phyloP scores from a whole-genome alignment of 2,329 filamentous ascomycete genomes.

The Onygenales sp. region DNA sequence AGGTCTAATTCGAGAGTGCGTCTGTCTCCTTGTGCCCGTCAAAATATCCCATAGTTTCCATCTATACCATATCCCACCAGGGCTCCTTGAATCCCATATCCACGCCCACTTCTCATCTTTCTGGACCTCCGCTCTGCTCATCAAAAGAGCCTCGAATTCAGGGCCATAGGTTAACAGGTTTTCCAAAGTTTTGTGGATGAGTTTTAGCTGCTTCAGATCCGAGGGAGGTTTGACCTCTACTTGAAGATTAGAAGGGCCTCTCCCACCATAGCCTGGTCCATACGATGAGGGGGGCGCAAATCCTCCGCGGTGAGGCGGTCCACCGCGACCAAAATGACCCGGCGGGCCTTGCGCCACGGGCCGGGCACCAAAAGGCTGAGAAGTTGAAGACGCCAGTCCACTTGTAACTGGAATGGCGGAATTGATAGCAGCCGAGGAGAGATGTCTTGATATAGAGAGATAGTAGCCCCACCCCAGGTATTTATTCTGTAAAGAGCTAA shows the following conservation, averaged over 20 bases:
- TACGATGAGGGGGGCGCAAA: constrained; percentile 74
- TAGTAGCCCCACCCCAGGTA: constrained; percentile 82
- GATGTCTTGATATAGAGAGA: constrained; percentile 67
- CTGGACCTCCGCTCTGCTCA: constrained; percentile 77
- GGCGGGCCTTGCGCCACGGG: constrained; percentile 43
- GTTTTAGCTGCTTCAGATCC: constrained; percentile 66
- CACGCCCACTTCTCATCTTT: constrained; percentile 85
- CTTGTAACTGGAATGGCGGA: constrained; percentile 41
- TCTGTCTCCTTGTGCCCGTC: constrained; percentile 48
- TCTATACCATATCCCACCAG: constrained; percentile 80
- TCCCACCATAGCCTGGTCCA: constrained; percentile 36
- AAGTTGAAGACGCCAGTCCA: constrained; percentile 39
- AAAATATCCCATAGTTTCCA: constrained; percentile 84
- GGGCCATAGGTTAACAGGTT: constrained; percentile 67
- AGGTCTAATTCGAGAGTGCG: constrained; percentile 33
- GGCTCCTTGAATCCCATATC: constrained; percentile 77
- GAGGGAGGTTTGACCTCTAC: constrained; percentile 66
- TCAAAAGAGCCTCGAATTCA: constrained; percentile 84
- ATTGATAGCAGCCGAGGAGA: constrained; percentile 65
- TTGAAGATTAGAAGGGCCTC: constrained; percentile 45
- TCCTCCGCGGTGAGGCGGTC: constrained; percentile 45
- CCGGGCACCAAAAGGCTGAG: constrained; percentile 71
- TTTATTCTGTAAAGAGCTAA: constrained; percentile 68
- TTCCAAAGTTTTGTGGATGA: constrained; percentile 85
- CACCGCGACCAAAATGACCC: constrained; percentile 40